These are phyloP conservation scores for Trichoderma citrinoviride DNA, from an alignment of 2,329 filamentous ascomycete genomes.

Conservation along the genomic window DNA sequence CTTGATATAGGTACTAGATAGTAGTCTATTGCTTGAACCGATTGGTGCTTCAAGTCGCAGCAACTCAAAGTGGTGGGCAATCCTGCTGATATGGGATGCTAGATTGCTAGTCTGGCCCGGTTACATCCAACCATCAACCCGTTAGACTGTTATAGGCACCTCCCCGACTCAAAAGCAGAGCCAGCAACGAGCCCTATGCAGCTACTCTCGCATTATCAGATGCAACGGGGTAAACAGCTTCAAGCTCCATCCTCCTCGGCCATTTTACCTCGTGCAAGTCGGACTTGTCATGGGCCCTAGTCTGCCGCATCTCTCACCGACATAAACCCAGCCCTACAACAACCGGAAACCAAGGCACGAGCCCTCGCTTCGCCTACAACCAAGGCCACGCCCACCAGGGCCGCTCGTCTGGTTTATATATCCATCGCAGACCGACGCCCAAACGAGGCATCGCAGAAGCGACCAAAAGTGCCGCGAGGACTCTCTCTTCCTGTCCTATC, in stretches of 20 bases:
- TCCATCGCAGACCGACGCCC: slow-evolving; percentile 17
- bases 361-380: not conserved
- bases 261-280: not conserved
- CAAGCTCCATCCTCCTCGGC: not conserved
- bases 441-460: slow-evolving; percentile 8
- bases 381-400: not conserved
- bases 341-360: not conserved
- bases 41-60: not conserved
- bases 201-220: not conserved
- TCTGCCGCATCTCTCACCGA: slow-evolving; percentile 7
- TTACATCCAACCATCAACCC: not conserved
- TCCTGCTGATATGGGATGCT: not conserved
- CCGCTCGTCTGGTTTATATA: not conserved
- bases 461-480: not conserved
- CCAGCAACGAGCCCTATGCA: not conserved
- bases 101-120: not conserved
- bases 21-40: no score
- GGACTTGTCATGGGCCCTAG: not conserved
- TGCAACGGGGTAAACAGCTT: not conserved
- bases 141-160: slow-evolving; percentile 3
- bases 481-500: slow-evolving; percentile 15
- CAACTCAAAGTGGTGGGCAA: not conserved
- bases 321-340: not conserved
- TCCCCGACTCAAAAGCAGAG: not conserved
- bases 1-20: no score